phyloP scores from a whole-genome alignment of 2,329 filamentous ascomycete species.

The Aureobasidium pullulans region DNA sequence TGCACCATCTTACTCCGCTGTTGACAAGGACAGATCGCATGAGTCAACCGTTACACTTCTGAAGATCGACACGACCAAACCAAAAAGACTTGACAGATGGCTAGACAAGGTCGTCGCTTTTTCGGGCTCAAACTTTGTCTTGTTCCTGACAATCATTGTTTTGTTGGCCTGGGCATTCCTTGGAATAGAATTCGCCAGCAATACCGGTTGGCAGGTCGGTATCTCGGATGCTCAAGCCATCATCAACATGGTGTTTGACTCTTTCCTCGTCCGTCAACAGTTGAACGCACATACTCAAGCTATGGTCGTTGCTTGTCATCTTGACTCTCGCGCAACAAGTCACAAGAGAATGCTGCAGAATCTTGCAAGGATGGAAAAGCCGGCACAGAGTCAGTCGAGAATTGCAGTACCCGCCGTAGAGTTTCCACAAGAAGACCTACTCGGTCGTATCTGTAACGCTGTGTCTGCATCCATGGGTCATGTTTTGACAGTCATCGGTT shows the following conservation, averaged over 20 bases:
- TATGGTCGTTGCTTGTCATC: neutral
- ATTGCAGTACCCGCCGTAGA: neutral
- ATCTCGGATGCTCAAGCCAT: neutral
- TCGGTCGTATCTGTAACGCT: neutral
- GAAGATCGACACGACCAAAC: neutral
- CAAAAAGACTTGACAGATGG: neutral
- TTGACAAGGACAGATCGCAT: neutral
- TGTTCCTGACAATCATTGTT: neutral
- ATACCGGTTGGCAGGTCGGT: neutral
- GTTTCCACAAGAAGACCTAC: neutral
- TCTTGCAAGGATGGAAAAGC: neutral
- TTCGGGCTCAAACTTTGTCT: neutral
- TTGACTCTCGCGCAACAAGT: neutral
- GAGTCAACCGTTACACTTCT: neutral
- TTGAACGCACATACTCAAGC: neutral
- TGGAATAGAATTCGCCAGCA: neutral
- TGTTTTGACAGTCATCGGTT: neutral
- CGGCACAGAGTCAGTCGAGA: neutral
- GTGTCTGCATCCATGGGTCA: neutral
- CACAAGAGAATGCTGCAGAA: neutral
- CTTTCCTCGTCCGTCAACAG: neutral
- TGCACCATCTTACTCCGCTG: neutral
- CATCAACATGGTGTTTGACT: neutral
- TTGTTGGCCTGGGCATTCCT: neutral
- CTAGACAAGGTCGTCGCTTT: neutral